These are phyloP conservation scores for Pachysandra terminalis DNA, from an alignment of 164 flowering plant genomes.

Conservation along the genomic window DNA sequence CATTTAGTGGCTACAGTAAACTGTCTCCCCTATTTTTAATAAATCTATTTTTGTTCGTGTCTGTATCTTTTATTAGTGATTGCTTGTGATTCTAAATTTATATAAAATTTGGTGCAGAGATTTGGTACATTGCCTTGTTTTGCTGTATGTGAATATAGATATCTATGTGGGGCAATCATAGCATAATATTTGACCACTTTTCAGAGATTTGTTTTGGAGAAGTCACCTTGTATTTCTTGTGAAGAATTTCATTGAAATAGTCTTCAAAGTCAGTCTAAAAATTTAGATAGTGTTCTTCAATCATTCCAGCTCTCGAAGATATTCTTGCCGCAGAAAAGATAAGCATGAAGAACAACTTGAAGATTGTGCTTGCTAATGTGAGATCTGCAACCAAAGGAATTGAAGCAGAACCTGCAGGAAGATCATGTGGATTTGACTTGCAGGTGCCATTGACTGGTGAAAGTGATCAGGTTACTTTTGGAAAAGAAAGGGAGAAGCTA, in stretches of 20 bases:
- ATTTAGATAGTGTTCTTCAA: neutral
- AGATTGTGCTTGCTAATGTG: slow-evolving; percentile 2
- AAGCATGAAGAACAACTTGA: slow-evolving; percentile 11
- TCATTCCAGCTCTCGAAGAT: slow-evolving; percentile 7
- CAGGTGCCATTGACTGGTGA: slow-evolving; percentile 1
- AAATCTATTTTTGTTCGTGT: too few species aligned
- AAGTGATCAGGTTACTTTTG: slow-evolving; percentile 2
- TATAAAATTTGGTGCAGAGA: too few species aligned
- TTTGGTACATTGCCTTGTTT: neutral
- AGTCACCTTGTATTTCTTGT: neutral
- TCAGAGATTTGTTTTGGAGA: neutral
- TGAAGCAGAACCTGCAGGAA: slow-evolving; percentile 3
- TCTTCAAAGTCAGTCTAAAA: neutral
- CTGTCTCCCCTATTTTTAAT: neutral
- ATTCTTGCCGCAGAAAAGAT: slow-evolving; percentile 10
- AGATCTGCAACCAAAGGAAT: slow-evolving; percentile 6
- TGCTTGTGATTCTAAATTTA: neutral
- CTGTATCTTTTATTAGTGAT: too few species aligned
- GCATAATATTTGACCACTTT: neutral
- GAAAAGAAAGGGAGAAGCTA: neutral
- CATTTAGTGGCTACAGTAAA: too few species aligned
- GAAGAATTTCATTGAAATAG: slow-evolving; percentile 5
- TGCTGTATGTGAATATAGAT: neutral
- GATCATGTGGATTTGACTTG: neutral
- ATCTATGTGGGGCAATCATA: neutral